A percentile compares a stretch with the other conserved stretches of the same genome.
Evolutionary conservation across 345 rosid genomes (phyloP).

Genomic region (Rhodamnia rubescens): DNA sequence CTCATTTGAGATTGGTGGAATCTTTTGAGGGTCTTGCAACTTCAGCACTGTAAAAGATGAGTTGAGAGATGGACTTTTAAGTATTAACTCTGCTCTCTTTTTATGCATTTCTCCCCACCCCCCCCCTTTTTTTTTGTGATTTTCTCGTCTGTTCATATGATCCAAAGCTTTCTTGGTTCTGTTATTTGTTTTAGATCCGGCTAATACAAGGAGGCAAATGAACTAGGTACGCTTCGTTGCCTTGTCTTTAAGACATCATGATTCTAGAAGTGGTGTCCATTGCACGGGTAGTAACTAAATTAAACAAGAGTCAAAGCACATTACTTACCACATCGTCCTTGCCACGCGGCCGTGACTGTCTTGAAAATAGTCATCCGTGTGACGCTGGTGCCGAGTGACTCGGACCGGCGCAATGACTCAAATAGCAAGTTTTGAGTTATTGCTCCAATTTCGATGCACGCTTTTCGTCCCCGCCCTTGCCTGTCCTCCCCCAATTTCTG

Average conservation of each 20-base stretch:
- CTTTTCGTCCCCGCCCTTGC: not conserved
- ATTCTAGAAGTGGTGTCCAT: not conserved
- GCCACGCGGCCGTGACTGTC: not conserved
- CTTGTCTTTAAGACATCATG: not conserved
- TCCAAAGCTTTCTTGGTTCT: not conserved
- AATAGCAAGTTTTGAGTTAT: not conserved
- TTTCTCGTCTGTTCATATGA: not conserved
- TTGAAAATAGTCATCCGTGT: not conserved
- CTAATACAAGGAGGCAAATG: not conserved
- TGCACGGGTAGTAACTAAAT: not conserved
- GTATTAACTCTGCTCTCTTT: not conserved
- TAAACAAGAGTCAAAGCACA: not conserved
- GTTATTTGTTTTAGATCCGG: not conserved
- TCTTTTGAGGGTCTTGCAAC: not conserved
- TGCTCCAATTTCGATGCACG: not conserved
- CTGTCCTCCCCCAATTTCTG: not conserved
- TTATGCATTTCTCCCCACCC: too few relatives aligned
- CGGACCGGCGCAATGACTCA: not conserved
- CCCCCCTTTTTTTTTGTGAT: not conserved
- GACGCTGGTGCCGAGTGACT: not conserved
- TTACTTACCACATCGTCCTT: not conserved
- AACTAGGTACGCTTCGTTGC: not conserved
- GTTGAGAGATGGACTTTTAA: not conserved
- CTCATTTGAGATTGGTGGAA: not conserved
- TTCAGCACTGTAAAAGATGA: not conserved